Evolutionary conservation across 2,329 filamentous ascomycete species (phyloP), one percentile per base, ranked within the genome.

Genomic region (Calonectria crousiana): DNA sequence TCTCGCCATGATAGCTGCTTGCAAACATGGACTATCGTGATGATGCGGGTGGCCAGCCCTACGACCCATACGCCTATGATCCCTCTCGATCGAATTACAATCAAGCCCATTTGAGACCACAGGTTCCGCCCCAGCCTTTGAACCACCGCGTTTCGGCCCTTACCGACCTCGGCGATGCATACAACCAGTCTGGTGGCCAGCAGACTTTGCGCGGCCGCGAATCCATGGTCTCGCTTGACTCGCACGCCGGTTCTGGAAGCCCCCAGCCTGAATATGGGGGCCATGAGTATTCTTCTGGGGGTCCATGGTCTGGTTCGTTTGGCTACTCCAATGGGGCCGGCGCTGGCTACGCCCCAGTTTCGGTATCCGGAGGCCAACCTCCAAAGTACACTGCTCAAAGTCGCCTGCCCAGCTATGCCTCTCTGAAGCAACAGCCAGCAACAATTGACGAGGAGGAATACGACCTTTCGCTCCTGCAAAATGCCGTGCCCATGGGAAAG

Each of bases 391-490:
- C 79, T 18, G 82, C 84, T 1, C 78, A 73, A 68, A 73, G 76
- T 52, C 81, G 81, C 56, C 76, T 74, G 34, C 67, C 81, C 13
- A 79, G 78, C 51, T 81, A 82, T n/a, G 77, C 81, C 10, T 72
- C 79, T 1, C 34, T 80, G 34, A 77, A 76, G 32, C 77, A 80
- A 38, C 75, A 81, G 2, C 79, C 81, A 6, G 77, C 83, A 13
- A 85, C 84, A 10, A 73, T 80, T 9, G 85, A 88, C 66, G 85
- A 89, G 34, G 83, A 89, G 53, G 83, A 84, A 26, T 86, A 87
- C 49, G 86, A 85, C 67, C 79, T 89, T 62, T 85, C 86, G 18
- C 83, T 90, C 3, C 82, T 89, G 14, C 75, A 76, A 6, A 79
- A 84, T 6, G 87, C 87, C 6, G 85, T 85, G 4, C 84, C 87